Conservation (phyloP, 2,329 filamentous ascomycete genomes). For the Pseudogymnoascus destructans region DNA sequence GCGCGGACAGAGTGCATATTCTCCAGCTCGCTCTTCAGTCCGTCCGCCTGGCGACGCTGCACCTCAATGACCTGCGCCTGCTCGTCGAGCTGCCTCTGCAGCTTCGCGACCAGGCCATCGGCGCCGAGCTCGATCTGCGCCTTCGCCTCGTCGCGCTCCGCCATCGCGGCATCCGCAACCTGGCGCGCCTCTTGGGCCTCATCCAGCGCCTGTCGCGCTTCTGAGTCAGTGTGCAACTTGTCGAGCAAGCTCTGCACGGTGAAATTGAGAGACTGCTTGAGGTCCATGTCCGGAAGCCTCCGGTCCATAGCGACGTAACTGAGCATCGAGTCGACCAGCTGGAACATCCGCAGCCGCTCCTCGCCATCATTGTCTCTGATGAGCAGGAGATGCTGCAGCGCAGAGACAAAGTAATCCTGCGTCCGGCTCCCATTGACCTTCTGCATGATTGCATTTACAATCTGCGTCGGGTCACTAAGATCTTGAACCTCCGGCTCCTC, state of each 20-base stretch:
- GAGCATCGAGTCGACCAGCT: slow-evolving; percentile 96
- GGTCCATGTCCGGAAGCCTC: slow-evolving; percentile 86
- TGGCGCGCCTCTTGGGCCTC: slow-evolving; percentile 82
- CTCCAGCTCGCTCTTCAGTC: slow-evolving; percentile 77
- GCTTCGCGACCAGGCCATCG: slow-evolving; percentile 81
- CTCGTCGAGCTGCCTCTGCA: slow-evolving; percentile 89
- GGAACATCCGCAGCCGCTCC: slow-evolving; percentile 88
- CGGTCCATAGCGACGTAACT: slow-evolving; percentile 98
- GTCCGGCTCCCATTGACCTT: slow-evolving; percentile 73
- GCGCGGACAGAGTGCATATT: slow-evolving; percentile 74
- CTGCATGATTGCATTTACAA: slow-evolving; percentile 82
- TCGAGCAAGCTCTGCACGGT: slow-evolving; percentile 91
- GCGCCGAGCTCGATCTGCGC: slow-evolving; percentile 81
- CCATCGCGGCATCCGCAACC: slow-evolving; percentile 89
- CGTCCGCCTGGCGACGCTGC: slow-evolving; percentile 72
- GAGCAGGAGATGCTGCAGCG: slow-evolving; percentile 85
- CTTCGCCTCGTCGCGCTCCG: slow-evolving; percentile 90
- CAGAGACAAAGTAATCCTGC: slow-evolving; percentile 91
- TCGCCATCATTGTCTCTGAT: slow-evolving; percentile 87
- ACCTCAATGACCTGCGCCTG: slow-evolving; percentile 84
- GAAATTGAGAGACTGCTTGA: slow-evolving; percentile 95
- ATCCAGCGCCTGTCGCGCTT: slow-evolving; percentile 83
- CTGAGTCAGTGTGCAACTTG: slow-evolving; percentile 90
- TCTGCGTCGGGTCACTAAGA: slow-evolving; percentile 82
- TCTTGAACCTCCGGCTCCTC: slow-evolving; percentile 80